Percentiles rank a stretch among this genome's conserved stretches.
phyloP scores from a whole-genome alignment of 352 stramenopile species.

The Phytophthora uliginosa region DNA sequence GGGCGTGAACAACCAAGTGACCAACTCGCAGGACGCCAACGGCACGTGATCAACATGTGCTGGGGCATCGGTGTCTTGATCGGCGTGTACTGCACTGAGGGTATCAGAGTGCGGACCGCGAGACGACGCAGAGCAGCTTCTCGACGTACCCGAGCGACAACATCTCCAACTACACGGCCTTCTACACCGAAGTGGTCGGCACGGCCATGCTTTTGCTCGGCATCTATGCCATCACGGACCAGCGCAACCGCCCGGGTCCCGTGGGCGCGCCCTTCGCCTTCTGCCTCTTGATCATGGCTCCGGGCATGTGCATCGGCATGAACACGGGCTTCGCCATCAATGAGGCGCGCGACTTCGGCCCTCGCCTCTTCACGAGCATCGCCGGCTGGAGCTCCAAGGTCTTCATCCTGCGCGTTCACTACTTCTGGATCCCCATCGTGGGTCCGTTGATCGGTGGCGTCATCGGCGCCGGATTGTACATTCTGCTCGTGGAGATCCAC shows the following conservation, averaged over 20 bases:
- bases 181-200: conserved; percentile 57
- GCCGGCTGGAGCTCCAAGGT: conserved; percentile 55
- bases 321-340: conserved; percentile 67
- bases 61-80: conserved; percentile 62
- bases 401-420: conserved; percentile 47
- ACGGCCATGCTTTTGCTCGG: conserved; percentile 56
- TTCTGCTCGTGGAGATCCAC: conserved; percentile 50
- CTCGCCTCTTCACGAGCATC: conserved; percentile 42
- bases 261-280: conserved; percentile 43
- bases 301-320: conserved; percentile 67
- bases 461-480: conserved; percentile 46
- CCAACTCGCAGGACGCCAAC: conserved; percentile 48
- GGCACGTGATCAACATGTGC: conserved; percentile 66
- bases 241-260: conserved; percentile 42
- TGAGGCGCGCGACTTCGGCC: conserved; percentile 55
- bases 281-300: conserved; percentile 55
- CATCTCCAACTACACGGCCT: conserved; percentile 51
- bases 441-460: conserved; percentile 43
- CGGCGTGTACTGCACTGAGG: conserved; percentile 54
- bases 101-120: conserved; percentile 46
- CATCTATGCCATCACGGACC: conserved; percentile 54
- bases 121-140: conserved; percentile 44
- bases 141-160: conserved; percentile 49
- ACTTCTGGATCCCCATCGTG: conserved; percentile 68
- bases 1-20: conserved; percentile 69